Evolutionary conservation across 495 filamentous ascomycete genomes (phyloP), one percentile per base, ranked within the genome.

Genomic region (Xylaria venustula): DNA sequence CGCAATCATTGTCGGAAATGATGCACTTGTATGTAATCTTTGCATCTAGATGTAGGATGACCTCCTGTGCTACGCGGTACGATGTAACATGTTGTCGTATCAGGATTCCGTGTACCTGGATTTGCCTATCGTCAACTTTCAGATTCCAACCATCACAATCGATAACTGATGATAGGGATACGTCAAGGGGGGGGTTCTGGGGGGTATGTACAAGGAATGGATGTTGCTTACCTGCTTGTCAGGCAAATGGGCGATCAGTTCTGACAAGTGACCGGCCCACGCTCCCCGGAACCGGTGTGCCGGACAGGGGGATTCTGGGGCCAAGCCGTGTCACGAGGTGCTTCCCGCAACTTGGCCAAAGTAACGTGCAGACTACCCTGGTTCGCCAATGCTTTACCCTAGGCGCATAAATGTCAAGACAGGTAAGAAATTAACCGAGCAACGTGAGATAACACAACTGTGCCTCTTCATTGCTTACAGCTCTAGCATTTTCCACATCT

Each of bases 161-260:
- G 54, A 58, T 34, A 40, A 5, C 30, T 5, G 54, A 17, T 23
- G 30, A 46, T 7, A 56, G 9, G 40, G 30, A 11, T 15, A 23
- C 6, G n/a, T 8, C 23, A 0, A 15, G 41, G 11, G n/a, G n/a
- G n/a, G n/a, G n/a, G n/a, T n/a, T n/a, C n/a, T n/a, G n/a, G n/a
- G n/a, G n/a, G n/a, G n/a, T n/a, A n/a, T 20, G 25, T 32, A 37
- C 52, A n/a, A 23, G n/a, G 49, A 14, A 54, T 37, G 19, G 26
- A 2, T 22, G 36, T 44, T 25, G 22, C 26, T 60, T 45, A 41
- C 50, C 49, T 41, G 23, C 19, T 52, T 17, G 20, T 36, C 3
- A 51, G 30, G 36, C 7, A 51, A 44, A 54, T 36, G 28, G 58
- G 49, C 23, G 58, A 61, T 61, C 58, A 61, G 53, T 61, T 45